These are phyloP conservation scores for Pleurotus citrinopileatus DNA, from an alignment of 768 basidiomycete species.

Conservation along the genomic window DNA sequence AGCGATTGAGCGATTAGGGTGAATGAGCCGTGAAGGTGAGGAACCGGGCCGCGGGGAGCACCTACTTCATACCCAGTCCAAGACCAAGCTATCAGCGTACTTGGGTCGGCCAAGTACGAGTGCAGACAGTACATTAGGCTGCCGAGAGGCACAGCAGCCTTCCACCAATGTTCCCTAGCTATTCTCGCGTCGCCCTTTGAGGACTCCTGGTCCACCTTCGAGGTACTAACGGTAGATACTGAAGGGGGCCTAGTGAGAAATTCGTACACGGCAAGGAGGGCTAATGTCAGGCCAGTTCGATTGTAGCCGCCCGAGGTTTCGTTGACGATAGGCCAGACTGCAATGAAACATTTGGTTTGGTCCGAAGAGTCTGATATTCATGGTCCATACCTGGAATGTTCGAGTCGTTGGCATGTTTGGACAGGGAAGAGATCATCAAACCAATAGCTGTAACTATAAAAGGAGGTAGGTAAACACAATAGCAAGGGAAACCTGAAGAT, in stretches of 20 bases:
- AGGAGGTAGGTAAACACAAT: neutral
- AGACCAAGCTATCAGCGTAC: constrained; percentile 80
- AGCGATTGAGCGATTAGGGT: constrained; percentile 62
- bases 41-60: constrained; percentile 62
- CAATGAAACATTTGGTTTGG: neutral
- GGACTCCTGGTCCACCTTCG: no score
- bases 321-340: constrained; percentile 81
- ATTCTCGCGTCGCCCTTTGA: neutral
- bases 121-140: constrained; percentile 71
- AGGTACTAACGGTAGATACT: constrained; percentile 12
- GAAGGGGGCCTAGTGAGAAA: constrained; percentile 39
- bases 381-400: constrained; percentile 82
- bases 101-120: constrained; percentile 69
- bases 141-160: constrained; percentile 55
- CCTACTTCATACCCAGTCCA: constrained; percentile 83
- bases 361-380: no score
- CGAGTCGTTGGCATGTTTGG: constrained; percentile 76
- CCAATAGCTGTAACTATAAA: constrained; percentile 62
- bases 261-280: constrained; percentile 56
- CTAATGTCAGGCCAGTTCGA: constrained; percentile 58
- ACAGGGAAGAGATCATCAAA: constrained; percentile 59
- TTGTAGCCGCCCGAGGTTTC: constrained; percentile 68
- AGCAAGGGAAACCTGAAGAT: neutral
- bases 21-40: constrained; percentile 66
- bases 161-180: constrained; percentile 20